These are phyloP conservation scores for Solanum habrochaites DNA, from an alignment of 257 asterid genomes.

Conservation along the genomic window DNA sequence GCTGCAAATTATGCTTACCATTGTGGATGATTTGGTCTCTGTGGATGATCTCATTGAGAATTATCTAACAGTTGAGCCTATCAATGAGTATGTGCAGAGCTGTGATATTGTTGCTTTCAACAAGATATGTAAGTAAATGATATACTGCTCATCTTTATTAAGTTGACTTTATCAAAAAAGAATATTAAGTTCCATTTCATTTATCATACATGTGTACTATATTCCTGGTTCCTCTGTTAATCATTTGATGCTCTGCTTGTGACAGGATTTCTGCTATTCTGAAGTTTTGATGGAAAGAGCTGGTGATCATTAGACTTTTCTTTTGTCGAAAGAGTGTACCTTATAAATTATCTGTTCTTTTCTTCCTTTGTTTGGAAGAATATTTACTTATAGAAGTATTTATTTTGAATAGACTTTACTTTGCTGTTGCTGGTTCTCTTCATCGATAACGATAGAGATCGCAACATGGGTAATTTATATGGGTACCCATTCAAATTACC, in stretches of 20 bases:
- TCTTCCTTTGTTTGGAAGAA: neutral
- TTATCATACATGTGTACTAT: neutral
- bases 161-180: neutral
- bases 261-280: neutral
- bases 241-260: neutral
- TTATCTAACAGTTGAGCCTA: conserved; percentile 44
- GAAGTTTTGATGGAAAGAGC: neutral
- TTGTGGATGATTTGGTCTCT: conserved; percentile 56
- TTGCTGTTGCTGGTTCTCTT: neutral
- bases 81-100: conserved; percentile 52
- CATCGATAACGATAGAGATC: neutral
- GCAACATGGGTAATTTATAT: neutral
- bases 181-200: neutral
- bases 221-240: neutral
- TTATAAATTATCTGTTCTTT: neutral
- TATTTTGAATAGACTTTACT: neutral
- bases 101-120: conserved; percentile 69
- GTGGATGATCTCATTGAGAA: conserved; percentile 55
- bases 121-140: conserved; percentile 38
- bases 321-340: neutral
- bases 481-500: neutral
- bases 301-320: neutral
- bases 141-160: conserved; percentile 13
- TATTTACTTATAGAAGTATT: neutral
- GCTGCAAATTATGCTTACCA: conserved; percentile 67